These are phyloP conservation scores for Ogataea pignaliae DNA, from an alignment of 805 yeast species.

Conservation along the genomic window DNA sequence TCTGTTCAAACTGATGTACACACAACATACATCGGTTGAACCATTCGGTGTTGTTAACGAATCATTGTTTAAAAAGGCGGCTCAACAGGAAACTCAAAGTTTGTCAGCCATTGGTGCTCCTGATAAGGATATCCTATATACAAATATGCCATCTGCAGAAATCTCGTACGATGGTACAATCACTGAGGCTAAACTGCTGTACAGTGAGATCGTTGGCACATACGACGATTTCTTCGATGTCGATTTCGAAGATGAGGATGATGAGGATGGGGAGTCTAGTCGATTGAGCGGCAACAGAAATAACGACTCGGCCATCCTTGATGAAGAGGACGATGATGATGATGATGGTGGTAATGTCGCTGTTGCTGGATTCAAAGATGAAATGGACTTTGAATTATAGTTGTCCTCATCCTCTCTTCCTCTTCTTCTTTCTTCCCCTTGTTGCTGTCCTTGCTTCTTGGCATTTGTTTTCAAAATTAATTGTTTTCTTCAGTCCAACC, in stretches of 20 bases:
- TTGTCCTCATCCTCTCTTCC: neutral
- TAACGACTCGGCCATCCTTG: conserved; percentile 33
- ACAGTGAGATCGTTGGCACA: conserved; percentile 79
- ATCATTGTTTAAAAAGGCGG: conserved; percentile 33
- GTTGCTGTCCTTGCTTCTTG: neutral
- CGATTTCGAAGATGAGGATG: conserved; percentile 94
- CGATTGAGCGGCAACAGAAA: neutral
- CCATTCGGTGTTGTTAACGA: conserved; percentile 50
- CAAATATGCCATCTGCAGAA: conserved; percentile 74
- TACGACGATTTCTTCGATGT: conserved; percentile 95
- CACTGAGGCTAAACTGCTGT: conserved; percentile 72
- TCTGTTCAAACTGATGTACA: conserved; percentile 56
- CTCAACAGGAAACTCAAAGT: conserved; percentile 8
- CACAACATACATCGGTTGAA: conserved; percentile 53
- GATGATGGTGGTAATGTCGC: neutral
- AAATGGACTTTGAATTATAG: conserved; percentile 35
- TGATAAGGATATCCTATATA: conserved; percentile 45
- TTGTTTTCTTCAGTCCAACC: neutral
- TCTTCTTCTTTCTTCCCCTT: neutral
- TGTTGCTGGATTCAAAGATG: conserved; percentile 25
- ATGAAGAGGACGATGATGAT: conserved; percentile 29
- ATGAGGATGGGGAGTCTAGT: conserved; percentile 25
- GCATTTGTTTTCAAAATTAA: neutral
- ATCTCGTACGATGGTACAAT: conserved; percentile 89
- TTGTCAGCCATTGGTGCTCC: conserved; percentile 32